Base-by-base conservation (phyloP, 139 green algal species). In the Volvox africanus region DNA sequence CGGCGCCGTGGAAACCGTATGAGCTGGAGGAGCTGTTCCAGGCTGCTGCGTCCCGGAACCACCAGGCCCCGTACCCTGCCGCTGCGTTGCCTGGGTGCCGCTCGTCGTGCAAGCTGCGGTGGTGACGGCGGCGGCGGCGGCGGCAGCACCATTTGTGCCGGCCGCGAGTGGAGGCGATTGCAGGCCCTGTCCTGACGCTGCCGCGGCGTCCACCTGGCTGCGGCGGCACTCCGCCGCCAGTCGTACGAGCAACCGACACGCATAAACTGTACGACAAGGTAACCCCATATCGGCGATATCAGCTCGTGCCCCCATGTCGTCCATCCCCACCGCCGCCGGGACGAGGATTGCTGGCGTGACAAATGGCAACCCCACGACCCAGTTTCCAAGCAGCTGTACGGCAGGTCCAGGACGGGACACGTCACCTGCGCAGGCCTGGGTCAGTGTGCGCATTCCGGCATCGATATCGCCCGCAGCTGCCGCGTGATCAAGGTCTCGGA, bases 401-500 rank as follows among this genome's bases (percentile, higher is more conserved):
- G 71, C 86, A 28, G 69, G 22, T 17, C 26, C 73, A 55, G 73
- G 50, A 0, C 50, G 50, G 1, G 30, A 14, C 36, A 84, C 26
- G 86, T 90, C 86, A 16, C 55, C 69, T 28, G 1, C 71, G 84
- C 84, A 80, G 86, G 86, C 86, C 21, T 65, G 28, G 9, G 61
- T 13, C 61, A 91, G 44, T 16, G 61, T 32, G 61, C 61, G 61
- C 33, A 91, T 22, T 21, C 76, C 87, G 18, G 87, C 61, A 1
- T 86, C 87, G 26, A 91, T 22, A 75, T 91, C 76, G 24, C 87
- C 87, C 11, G 87, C 87, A 0, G 87, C 87, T 19, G 61, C 61
- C 11, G 87, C 87, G 2, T 75, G 87, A 61, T 91, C 87, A 36
- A 91, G 33, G 76, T 91, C 87, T 1, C 87, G 87, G 6, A 80